phyloP scores from a whole-genome alignment of 768 basidiomycete genomes.

The Auricularia sp. region DNA sequence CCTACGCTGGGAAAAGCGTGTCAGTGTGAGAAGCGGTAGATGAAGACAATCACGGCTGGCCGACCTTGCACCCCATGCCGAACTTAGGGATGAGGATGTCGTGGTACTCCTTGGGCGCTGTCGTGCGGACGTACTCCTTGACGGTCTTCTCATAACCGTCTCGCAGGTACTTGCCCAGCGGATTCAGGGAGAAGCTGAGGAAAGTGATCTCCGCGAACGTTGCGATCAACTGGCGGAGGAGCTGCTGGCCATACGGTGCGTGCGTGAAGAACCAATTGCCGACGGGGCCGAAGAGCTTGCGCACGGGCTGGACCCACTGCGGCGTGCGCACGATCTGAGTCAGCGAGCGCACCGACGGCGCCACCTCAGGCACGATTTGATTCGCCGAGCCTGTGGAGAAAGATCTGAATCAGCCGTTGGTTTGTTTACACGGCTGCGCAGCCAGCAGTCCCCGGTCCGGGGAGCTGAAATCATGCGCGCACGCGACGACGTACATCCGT shows the following conservation, averaged over 20 bases:
- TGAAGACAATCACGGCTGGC: no score
- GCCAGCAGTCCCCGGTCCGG: no score
- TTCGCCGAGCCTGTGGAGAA: constrained; percentile 7
- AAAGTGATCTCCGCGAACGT: not conserved
- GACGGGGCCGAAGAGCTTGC: not conserved
- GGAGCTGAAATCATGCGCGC: no score
- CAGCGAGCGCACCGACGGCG: constrained; percentile 6
- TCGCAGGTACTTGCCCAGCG: constrained; percentile 4
- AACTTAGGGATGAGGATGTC: constrained; percentile 13
- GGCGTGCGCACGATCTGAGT: constrained; percentile 14
- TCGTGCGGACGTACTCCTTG: constrained; percentile 6
- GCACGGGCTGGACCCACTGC: constrained; percentile 11
- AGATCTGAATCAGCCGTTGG: not conserved
- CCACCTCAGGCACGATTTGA: constrained; percentile 14
- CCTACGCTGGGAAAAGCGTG: constrained; percentile 8
- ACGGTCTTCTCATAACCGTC: not conserved
- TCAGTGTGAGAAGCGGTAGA: no score
- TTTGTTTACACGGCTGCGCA: no score
- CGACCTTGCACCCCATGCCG: constrained; percentile 13
- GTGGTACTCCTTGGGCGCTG: constrained; percentile 15
- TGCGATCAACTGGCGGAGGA: not conserved
- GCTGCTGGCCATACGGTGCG: constrained; percentile 7
- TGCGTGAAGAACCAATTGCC: constrained; percentile 3
- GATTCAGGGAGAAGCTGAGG: not conserved
- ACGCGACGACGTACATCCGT: constrained; percentile 11